These are phyloP conservation scores for Coemansia sp. DNA, from an alignment of 192 early-diverging fungal species.

Conservation along the genomic window DNA sequence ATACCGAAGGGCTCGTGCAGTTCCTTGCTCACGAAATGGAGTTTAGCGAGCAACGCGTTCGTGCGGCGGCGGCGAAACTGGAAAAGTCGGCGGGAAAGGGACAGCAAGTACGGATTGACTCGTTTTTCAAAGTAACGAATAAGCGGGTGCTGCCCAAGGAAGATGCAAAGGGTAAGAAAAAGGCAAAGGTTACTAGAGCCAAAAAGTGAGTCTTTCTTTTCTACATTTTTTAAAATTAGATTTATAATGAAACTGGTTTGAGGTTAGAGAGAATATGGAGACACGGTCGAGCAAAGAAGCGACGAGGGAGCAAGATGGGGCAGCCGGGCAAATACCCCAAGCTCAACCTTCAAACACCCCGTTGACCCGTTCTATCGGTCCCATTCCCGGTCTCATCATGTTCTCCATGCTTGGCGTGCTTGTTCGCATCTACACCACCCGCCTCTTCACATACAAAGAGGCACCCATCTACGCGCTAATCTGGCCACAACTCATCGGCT, in stretches of 20 bases:
- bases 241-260: too few relatives aligned
- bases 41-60: conserved; percentile 92
- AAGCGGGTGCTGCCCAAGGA: conserved; percentile 9
- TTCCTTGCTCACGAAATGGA: conserved; percentile 94
- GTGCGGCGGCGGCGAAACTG: conserved; percentile 77
- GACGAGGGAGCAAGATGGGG: too few relatives aligned
- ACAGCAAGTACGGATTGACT: conserved; percentile 89
- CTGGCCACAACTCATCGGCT: conserved; percentile 71
- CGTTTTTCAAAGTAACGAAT: conserved; percentile 74
- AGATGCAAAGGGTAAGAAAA: not conserved
- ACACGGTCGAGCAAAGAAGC: too few relatives aligned
- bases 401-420: conserved; percentile 69
- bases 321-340: too few relatives aligned
- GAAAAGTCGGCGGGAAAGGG: conserved; percentile 70
- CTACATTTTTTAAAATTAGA: not conserved
- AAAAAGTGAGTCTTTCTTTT: not conserved
- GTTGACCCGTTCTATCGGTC: conserved; percentile 13
- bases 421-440: conserved; percentile 58
- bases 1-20: conserved; percentile 80
- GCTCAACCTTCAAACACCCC: too few relatives aligned
- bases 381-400: conserved; percentile 25
- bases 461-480: conserved; percentile 63
- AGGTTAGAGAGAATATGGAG: too few relatives aligned
- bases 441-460: conserved; percentile 59
- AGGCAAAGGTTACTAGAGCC: not conserved